Evolutionary conservation across 352 stramenopile genomes (phyloP), one percentile per base, ranked within the genome.

Genomic region (Phytophthora constricta): DNA sequence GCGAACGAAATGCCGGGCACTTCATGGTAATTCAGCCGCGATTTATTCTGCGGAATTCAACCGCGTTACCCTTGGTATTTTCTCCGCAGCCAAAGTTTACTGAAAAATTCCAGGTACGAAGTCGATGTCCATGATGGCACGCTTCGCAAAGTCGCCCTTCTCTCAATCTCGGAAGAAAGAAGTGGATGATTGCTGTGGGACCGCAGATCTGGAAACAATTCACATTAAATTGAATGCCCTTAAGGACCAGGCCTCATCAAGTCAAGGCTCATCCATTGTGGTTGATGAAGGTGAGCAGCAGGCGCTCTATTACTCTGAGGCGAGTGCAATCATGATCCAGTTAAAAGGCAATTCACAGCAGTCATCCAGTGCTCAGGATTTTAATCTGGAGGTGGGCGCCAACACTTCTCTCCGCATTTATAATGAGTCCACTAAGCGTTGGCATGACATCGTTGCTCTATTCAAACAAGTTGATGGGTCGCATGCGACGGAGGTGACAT

Each of bases 391-490:
- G 46, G 64, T 81, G 23, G 83, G 84, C 20, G 79, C 72, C 7
- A 92, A 92, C 33, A 91, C 82, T 28, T 83, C 77, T 0, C 72
- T 93, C 22, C 80, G 88, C 25, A 45, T 96, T 11, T 93, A 87
- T 56, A 86, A 93, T 49, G 85, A 96, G 33, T 65, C 63, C 5
- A 82, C 79, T 20, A 82, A 91, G 52, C 75, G 85, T 2, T 95
- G 88, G 78, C 82, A 90, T 37, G 88, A 96, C 49, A 55, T 96
- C 16, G 84, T 92, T 26, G 85, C 82, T 11, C 77, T 94, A 7
- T 67, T 92, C 42, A 79, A 90, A 25, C 83, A 92, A 62, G 48
- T 91, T 0, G 84, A 91, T 33, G 75, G 76, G 5, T 87, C 77
- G 56, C 72, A 49, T 26, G 82, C 83, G 16, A 96, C 80, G 27